Evolutionary conservation across 352 stramenopile genomes (phyloP).

Genomic region (Phytophthora sp.): DNA sequence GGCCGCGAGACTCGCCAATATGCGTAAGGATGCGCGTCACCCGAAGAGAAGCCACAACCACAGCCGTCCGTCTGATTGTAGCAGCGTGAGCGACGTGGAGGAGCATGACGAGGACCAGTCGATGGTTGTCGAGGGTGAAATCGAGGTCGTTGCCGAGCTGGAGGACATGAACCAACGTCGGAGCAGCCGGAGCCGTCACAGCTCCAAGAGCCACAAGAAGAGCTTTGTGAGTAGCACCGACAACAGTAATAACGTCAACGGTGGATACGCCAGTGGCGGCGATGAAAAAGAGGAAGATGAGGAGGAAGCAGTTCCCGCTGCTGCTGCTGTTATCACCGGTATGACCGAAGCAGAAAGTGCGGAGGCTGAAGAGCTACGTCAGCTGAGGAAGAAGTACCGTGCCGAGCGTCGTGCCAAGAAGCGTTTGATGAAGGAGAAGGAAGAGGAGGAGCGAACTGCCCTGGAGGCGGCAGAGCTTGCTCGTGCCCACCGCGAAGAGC

Average conservation of each 20-base stretch:
- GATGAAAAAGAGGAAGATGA: conserved; percentile 32
- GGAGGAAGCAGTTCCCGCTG: neutral
- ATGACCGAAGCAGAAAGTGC: conserved; percentile 21
- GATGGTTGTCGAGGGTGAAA: conserved; percentile 28
- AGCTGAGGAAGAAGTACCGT: conserved; percentile 45
- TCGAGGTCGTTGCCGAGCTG: conserved; percentile 19
- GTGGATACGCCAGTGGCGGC: conserved; percentile 23
- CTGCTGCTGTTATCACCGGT: neutral
- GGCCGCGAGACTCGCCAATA: conserved; percentile 54
- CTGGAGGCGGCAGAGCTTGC: conserved; percentile 47
- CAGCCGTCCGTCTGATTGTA: conserved; percentile 19
- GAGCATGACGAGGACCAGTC: conserved; percentile 33
- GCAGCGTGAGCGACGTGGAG: conserved; percentile 36
- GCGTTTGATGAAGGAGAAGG: conserved; percentile 39
- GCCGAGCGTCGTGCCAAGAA: conserved; percentile 51
- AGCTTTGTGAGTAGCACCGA: conserved; percentile 39
- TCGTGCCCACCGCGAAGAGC: conserved; percentile 43
- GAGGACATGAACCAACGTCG: conserved; percentile 25
- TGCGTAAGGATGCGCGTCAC: conserved; percentile 74
- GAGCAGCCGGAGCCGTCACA: conserved; percentile 34
- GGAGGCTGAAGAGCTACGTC: conserved; percentile 38
- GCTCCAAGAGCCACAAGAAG: conserved; percentile 38
- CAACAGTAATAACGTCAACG: conserved; percentile 14
- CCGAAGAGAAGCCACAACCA: conserved; percentile 41
- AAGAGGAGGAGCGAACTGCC: conserved; percentile 45